Evolutionary conservation across 768 basidiomycete genomes (phyloP).

Genomic region (Suillus weaverae): DNA sequence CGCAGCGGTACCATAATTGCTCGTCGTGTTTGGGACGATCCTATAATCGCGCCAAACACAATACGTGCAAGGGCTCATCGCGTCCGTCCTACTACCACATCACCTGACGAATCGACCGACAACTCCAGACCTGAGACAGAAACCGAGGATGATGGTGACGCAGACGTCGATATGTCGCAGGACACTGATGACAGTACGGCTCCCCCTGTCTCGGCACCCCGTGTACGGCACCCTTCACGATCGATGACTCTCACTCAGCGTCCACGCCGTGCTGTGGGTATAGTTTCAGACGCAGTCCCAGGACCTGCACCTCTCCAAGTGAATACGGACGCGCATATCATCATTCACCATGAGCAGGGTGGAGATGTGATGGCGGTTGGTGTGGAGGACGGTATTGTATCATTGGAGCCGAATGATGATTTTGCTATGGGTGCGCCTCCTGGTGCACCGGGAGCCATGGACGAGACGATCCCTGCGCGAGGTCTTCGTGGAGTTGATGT

Average conservation of each 20-base stretch:
- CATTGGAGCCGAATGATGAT: slow-evolving; percentile 80
- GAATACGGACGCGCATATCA: slow-evolving; percentile 50
- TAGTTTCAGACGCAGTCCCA: slow-evolving; percentile 40
- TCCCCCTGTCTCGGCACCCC: slow-evolving; percentile 27
- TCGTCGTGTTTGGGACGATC: slow-evolving; percentile 59
- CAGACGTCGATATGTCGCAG: slow-evolving; percentile 48
- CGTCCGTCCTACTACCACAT: slow-evolving; percentile 33
- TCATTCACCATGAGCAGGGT: slow-evolving; percentile 49
- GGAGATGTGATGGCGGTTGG: slow-evolving; percentile 46
- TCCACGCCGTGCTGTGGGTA: slow-evolving; percentile 47
- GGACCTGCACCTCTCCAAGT: slow-evolving; percentile 38
- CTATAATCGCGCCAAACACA: slow-evolving; percentile 21
- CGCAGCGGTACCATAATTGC: slow-evolving; percentile 77
- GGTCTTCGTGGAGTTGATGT: slow-evolving; percentile 28
- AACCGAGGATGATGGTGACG: slow-evolving; percentile 74
- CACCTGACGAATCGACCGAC: slow-evolving; percentile 44
- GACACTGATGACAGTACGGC: slow-evolving; percentile 33
- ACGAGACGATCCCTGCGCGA: slow-evolving; percentile 26
- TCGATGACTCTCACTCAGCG: slow-evolving; percentile 34
- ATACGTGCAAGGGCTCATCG: slow-evolving; percentile 33
- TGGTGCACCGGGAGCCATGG: slow-evolving; percentile 83
- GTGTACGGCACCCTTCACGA: slow-evolving; percentile 31
- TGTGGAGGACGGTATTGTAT: slow-evolving; percentile 76
- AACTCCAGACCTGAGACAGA: slow-evolving; percentile 71
- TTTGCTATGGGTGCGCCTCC: slow-evolving; percentile 91